phyloP scores from a whole-genome alignment of 1,284 basidiomycete species.

The Takashimella koratensis region DNA sequence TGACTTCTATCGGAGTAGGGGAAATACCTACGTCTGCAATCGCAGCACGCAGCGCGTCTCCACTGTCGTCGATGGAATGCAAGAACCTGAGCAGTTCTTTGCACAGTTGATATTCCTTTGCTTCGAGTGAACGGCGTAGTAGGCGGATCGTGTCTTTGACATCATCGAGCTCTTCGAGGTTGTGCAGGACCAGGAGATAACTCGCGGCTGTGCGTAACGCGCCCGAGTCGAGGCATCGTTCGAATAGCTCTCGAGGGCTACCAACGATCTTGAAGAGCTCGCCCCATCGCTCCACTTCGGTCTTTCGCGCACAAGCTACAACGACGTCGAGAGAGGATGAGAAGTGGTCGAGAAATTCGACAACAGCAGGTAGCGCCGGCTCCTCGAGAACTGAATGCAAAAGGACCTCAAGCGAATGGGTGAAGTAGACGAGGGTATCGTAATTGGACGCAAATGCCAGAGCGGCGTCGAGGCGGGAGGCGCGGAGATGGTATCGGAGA shows the following conservation, averaged over 20 bases:
- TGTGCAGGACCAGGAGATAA: slow-evolving; percentile 90
- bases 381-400: slow-evolving; percentile 91
- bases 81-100: slow-evolving; percentile 87
- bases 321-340: slow-evolving; percentile 86
- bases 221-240: slow-evolving; percentile 74
- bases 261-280: slow-evolving; percentile 87
- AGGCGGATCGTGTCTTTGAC: slow-evolving; percentile 75
- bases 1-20: not conserved
- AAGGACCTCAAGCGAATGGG: slow-evolving; percentile 89
- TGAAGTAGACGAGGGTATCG: slow-evolving; percentile 83
- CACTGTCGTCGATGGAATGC: slow-evolving; percentile 82
- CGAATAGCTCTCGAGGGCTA: slow-evolving; percentile 83
- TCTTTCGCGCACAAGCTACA: slow-evolving; percentile 94
- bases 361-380: slow-evolving; percentile 59
- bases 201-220: slow-evolving; percentile 85
- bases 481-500: slow-evolving; percentile 75
- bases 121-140: slow-evolving; percentile 66
- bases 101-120: slow-evolving; percentile 56
- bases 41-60: slow-evolving; percentile 58
- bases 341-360: slow-evolving; percentile 94
- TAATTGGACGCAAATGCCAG: slow-evolving; percentile 84
- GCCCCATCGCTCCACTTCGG: slow-evolving; percentile 87
- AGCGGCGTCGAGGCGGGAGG: slow-evolving; percentile 68
- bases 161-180: slow-evolving; percentile 81
- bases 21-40: slow-evolving; percentile 43